Conservation (phyloP, 345 rosid species). For the Gossypium ekmanianum region DNA sequence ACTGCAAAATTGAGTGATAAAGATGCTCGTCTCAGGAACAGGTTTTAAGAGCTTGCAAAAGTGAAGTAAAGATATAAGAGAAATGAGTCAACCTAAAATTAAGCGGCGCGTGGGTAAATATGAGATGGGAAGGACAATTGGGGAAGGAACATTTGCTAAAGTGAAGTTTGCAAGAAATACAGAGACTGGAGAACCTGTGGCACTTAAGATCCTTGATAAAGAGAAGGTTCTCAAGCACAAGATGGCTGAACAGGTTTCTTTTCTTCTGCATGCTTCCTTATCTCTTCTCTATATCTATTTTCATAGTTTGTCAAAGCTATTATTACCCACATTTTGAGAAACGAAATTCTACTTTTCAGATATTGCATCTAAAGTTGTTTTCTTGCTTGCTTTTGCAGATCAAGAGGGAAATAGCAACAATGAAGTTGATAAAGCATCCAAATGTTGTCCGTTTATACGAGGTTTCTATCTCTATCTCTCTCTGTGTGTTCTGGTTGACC, state of each 20-base stretch:
- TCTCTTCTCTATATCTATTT: neutral
- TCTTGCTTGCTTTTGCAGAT: conserved; percentile 51
- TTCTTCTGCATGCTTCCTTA: neutral
- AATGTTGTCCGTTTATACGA: conserved; percentile 79
- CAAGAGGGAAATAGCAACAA: conserved; percentile 82
- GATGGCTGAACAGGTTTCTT: conserved; percentile 90
- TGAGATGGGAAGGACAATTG: conserved; percentile 94
- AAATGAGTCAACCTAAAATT: conserved; percentile 64
- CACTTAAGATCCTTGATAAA: conserved; percentile 90
- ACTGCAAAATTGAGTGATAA: neutral
- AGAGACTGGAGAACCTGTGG: conserved; percentile 82
- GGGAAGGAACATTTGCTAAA: conserved; percentile 97
- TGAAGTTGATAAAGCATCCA: conserved; percentile 95
- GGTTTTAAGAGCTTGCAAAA: conserved; percentile 9
- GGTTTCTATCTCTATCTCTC: conserved; percentile 38
- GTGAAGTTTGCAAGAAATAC: conserved; percentile 92
- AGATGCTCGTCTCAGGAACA: conserved; percentile 22
- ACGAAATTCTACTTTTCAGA: neutral
- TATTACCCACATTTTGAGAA: neutral
- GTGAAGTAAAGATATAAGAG: conserved; percentile 13
- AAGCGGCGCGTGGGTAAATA: conserved; percentile 88
- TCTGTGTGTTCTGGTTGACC: neutral
- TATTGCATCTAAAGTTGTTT: neutral
- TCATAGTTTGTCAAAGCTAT: neutral
- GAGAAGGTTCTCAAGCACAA: conserved; percentile 94